Evolutionary conservation across 2,329 filamentous ascomycete genomes (phyloP).

Genomic region (Pseudogymnoascus sp.): DNA sequence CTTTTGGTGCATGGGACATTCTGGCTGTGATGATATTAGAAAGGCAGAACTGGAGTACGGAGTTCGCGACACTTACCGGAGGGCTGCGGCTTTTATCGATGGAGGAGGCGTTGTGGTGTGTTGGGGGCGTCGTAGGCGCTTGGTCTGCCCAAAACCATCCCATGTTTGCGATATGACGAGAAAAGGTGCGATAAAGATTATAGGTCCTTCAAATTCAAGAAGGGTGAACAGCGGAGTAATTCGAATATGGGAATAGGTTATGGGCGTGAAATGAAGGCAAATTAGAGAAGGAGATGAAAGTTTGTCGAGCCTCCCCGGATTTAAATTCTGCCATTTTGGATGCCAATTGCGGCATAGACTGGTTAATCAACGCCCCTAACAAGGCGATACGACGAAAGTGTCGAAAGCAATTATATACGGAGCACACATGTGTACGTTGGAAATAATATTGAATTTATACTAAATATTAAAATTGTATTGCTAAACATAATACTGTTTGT

Average conservation of each 20-base stretch:
- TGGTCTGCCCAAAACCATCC: slow-evolving; percentile 58
- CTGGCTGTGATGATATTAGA: slow-evolving; percentile 39
- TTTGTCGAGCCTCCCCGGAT: slow-evolving; percentile 5
- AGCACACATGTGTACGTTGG: not conserved
- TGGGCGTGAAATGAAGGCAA: not conserved
- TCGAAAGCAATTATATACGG: not conserved
- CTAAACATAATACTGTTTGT: not conserved
- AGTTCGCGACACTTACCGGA: slow-evolving; percentile 9
- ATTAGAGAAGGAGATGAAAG: not conserved
- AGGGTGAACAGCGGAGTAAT: not conserved
- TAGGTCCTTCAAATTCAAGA: not conserved
- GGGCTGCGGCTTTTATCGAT: not conserved
- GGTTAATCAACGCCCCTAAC: slow-evolving; percentile 13
- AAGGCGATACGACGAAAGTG: slow-evolving; percentile 19
- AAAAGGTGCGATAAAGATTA: not conserved
- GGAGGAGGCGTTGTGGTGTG: slow-evolving; percentile 21
- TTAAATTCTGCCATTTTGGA: not conserved
- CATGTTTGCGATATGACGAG: slow-evolving; percentile 32
- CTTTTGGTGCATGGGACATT: slow-evolving; percentile 61
- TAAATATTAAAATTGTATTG: not conserved
- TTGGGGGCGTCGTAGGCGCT: slow-evolving; percentile 25
- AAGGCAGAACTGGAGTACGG: not conserved
- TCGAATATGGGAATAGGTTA: not conserved
- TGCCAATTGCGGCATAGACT: slow-evolving; percentile 15
- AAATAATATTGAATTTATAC: not conserved